Conservation (phyloP, 768 basidiomycete genomes). For the Lactarius hatsudake region DNA sequence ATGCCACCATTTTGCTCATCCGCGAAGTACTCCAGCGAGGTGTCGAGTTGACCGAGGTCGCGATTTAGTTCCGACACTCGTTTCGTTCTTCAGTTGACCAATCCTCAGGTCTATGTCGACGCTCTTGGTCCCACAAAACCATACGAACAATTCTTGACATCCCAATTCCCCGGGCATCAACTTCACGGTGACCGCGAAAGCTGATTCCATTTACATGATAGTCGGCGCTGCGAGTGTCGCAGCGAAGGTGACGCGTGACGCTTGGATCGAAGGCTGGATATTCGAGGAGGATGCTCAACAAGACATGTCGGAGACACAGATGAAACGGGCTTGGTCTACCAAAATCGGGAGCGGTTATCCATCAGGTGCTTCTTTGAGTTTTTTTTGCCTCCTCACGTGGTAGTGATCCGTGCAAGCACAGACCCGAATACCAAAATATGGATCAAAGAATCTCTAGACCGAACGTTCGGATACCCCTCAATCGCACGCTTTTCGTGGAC, state of each 20-base stretch:
- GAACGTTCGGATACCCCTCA: conserved; percentile 89
- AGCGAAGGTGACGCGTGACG: conserved; percentile 94
- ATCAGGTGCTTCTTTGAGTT: conserved; percentile 50
- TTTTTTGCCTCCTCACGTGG: background rate
- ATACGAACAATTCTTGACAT: conserved; percentile 81
- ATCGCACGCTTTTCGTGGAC: conserved; percentile 95
- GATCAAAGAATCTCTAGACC: conserved; percentile 72
- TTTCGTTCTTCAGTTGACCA: background rate
- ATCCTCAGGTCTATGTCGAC: conserved; percentile 84
- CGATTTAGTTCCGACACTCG: conserved; percentile 17
- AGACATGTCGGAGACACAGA: background rate
- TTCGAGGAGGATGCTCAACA: conserved; percentile 56
- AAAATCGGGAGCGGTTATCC: conserved; percentile 87
- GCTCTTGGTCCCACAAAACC: conserved; percentile 85
- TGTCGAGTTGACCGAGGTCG: conserved; percentile 74
- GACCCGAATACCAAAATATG: conserved; percentile 93
- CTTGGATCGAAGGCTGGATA: conserved; percentile 82
- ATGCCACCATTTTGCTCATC: conserved; percentile 88
- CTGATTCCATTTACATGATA: conserved; percentile 94
- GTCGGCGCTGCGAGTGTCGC: conserved; percentile 98
- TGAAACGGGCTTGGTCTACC: conserved; percentile 33
- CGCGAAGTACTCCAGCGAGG: conserved; percentile 79
- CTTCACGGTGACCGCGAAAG: conserved; percentile 90
- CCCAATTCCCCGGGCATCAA: conserved; percentile 77
- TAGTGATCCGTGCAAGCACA: conserved; percentile 31